A percentile compares a stretch with the other conserved stretches of the same genome.
Evolutionary conservation across 352 stramenopile genomes (phyloP).

Genomic region (Nothophytophthora sp.): DNA sequence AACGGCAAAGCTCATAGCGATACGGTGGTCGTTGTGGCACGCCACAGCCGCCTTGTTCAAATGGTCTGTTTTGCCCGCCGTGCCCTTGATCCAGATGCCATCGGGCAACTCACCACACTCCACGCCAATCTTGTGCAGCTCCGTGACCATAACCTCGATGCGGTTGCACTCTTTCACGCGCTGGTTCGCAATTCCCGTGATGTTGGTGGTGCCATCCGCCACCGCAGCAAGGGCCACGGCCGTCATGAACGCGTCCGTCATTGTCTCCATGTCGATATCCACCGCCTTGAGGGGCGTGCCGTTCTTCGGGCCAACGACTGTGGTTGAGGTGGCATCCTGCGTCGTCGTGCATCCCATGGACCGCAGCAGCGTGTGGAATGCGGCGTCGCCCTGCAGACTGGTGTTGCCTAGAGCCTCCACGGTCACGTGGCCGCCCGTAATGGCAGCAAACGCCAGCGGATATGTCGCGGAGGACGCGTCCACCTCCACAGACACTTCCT

Average conservation of each 20-base stretch:
- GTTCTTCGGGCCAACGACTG: conserved; percentile 69
- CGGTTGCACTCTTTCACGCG: conserved; percentile 98
- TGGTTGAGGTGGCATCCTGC: conserved; percentile 67
- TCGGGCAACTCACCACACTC: conserved; percentile 72
- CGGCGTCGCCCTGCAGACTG: conserved; percentile 95
- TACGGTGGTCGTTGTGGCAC: conserved; percentile 98
- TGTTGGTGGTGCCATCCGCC: conserved; percentile 95
- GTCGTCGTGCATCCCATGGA: conserved; percentile 79
- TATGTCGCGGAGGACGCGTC: conserved; percentile 97
- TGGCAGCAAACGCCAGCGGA: conserved; percentile 96
- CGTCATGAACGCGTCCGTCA: conserved; percentile 99
- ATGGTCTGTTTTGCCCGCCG: conserved; percentile 43
- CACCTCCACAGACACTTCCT: conserved; percentile 89
- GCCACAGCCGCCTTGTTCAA: conserved; percentile 66
- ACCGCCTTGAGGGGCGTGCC: conserved; percentile 80
- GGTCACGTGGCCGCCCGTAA: conserved; percentile 94
- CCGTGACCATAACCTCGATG: conserved; percentile 97
- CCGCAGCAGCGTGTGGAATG: conserved; percentile 90
- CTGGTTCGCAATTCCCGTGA: conserved; percentile 98
- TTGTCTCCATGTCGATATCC: conserved; percentile 97
- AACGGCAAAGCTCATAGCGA: conserved; percentile 98
- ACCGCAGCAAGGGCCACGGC: conserved; percentile 95
- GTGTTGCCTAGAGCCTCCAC: conserved; percentile 94
- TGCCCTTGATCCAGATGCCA: conserved; percentile 80
- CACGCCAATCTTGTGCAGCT: conserved; percentile 95